A percentile compares a stretch with the other conserved stretches of the same genome.
phyloP scores from a whole-genome alignment of 2,329 filamentous ascomycete genomes.

The Neophaeococcomyces mojaviensis region DNA sequence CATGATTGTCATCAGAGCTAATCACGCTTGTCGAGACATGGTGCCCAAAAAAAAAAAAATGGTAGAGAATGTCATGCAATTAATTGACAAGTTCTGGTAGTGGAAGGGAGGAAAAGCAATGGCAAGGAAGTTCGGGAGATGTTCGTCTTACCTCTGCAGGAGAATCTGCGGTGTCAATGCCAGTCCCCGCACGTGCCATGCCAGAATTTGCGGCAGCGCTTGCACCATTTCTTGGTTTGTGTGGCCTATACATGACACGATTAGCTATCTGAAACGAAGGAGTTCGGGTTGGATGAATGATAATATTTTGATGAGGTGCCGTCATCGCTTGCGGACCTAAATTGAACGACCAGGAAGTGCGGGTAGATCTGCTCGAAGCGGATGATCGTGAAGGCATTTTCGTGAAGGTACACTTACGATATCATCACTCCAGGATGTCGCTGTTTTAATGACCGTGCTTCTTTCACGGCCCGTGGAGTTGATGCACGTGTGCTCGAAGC shows the following conservation, averaged over 20 bases:
- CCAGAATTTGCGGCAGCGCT: constrained; percentile 15
- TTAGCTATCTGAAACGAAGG: background rate
- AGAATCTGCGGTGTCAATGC: constrained; percentile 19
- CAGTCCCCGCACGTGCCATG: constrained; percentile 23
- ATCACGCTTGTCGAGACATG: background rate
- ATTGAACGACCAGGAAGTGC: background rate
- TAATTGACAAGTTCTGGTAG: background rate
- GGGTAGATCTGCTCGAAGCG: background rate
- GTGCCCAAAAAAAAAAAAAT: background rate
- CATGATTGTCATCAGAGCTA: background rate
- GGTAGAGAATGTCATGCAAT: background rate
- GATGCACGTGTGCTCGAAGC: constrained; percentile 12
- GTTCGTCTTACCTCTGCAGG: constrained; percentile 44
- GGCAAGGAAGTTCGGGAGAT: constrained; percentile 8
- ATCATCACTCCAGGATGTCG: constrained; percentile 60
- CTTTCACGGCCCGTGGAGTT: constrained; percentile 32
- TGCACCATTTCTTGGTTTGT: constrained; percentile 23
- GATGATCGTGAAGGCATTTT: background rate
- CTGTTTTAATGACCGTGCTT: background rate
- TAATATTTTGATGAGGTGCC: no score
- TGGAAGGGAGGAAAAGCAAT: constrained; percentile 3
- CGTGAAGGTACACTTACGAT: constrained; percentile 39
- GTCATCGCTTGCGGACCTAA: no score
- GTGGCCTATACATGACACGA: constrained; percentile 16
- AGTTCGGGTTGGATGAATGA: no score